Evolutionary conservation across 1,139 yeast species (phyloP).

Genomic region (Taiozyma onychis): DNA sequence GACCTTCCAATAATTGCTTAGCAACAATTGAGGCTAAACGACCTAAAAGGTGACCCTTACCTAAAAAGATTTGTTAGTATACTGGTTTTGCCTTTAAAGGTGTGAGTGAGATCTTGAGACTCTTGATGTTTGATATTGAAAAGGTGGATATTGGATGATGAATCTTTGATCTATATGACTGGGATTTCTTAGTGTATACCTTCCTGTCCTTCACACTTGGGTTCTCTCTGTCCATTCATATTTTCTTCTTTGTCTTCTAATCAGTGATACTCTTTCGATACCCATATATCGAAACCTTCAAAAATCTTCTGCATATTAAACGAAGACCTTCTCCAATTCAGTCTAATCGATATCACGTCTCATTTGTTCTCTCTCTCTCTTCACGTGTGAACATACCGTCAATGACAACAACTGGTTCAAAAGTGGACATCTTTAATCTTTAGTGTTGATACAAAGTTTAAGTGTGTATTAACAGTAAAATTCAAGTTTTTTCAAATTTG

Average conservation of each 20-base stretch:
- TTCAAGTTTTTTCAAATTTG: neutral
- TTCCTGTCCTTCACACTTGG: too few relatives aligned
- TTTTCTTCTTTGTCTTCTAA: neutral
- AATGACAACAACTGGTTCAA: conserved; percentile 95
- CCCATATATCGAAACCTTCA: neutral
- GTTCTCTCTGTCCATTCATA: neutral
- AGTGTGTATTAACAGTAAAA: neutral
- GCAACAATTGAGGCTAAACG: conserved; percentile 99
- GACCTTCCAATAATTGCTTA: conserved; percentile 97
- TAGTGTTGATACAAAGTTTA: neutral
- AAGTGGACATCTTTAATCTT: conserved; percentile 60
- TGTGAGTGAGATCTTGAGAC: neutral
- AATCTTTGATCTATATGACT: too few relatives aligned
- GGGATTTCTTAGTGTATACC: too few relatives aligned
- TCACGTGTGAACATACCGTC: conserved; percentile 53
- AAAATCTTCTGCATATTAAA: neutral
- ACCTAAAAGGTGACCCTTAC: conserved; percentile 99
- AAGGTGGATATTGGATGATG: too few relatives aligned
- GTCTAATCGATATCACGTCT: neutral
- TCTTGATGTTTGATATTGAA: neutral
- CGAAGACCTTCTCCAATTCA: neutral
- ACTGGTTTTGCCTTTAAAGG: neutral
- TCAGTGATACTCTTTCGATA: neutral
- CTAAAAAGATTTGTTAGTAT: conserved; percentile 29
- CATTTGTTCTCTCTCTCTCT: neutral